A percentile compares a stretch with the other conserved stretches of the same genome.
Conservation (phyloP, 2,329 filamentous ascomycete genomes). For the Fusarium newnesense region DNA sequence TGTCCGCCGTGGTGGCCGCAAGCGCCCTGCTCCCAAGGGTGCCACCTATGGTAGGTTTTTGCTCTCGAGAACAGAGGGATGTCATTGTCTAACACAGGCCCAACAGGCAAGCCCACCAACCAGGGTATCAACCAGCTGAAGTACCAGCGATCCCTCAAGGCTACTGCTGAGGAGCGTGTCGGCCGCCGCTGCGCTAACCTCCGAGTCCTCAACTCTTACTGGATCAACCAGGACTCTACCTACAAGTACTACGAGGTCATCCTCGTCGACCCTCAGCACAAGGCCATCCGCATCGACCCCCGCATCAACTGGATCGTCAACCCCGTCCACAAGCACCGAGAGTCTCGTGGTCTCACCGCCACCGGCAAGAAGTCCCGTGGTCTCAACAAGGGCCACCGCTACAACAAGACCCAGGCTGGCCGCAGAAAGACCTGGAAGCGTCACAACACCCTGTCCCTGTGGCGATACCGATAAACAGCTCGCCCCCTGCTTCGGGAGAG, state of each 20-base stretch:
- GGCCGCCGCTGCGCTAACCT: constrained; percentile 98
- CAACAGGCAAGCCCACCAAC: constrained; percentile 98
- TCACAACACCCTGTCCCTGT: constrained; percentile 99
- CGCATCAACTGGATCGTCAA: constrained; percentile 99
- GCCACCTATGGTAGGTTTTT: constrained; percentile 89
- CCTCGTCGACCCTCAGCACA: constrained; percentile 99
- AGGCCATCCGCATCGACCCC: constrained; percentile 98
- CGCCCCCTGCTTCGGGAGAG: constrained; percentile 17
- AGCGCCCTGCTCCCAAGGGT: constrained; percentile 96
- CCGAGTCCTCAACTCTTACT: constrained; percentile 99
- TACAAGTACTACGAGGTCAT: constrained; percentile 99
- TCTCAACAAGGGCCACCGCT: constrained; percentile 98
- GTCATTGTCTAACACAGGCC: constrained; percentile 35
- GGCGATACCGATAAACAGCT: constrained; percentile 87
- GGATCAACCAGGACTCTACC: constrained; percentile 99
- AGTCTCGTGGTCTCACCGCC: constrained; percentile 94
- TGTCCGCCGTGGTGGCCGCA: constrained; percentile 98
- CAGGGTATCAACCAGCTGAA: constrained; percentile 99
- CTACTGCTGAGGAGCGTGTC: constrained; percentile 99
- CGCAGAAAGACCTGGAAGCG: constrained; percentile 99
- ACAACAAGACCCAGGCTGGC: constrained; percentile 97
- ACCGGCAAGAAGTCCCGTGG: constrained; percentile 99
- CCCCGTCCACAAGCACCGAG: constrained; percentile 99
- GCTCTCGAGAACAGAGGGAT: background rate
- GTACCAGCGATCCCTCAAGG: constrained; percentile 98